phyloP scores from a whole-genome alignment of 2,329 filamentous ascomycete species.

The Orbilia ellipsospora region DNA sequence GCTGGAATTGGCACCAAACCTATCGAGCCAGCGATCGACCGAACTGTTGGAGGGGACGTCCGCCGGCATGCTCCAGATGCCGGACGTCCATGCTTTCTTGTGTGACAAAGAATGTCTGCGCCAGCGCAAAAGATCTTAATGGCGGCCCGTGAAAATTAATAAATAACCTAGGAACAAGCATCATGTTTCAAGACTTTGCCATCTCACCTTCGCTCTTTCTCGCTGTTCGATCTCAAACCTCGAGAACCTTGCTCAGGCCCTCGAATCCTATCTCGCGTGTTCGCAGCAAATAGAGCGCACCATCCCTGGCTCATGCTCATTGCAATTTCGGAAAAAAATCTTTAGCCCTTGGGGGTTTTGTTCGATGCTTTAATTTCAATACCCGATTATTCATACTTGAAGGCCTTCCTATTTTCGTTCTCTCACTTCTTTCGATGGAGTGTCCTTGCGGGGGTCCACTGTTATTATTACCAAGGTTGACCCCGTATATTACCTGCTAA shows the following conservation, averaged over 20 bases:
- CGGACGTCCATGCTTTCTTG: too few relatives aligned
- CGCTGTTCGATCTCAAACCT: conserved; percentile 2
- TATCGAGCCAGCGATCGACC: too few relatives aligned
- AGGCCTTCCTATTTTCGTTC: neutral
- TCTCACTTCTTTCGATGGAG: neutral
- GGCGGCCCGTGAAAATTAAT: conserved; percentile 14
- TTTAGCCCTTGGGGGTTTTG: too few relatives aligned
- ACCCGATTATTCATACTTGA: neutral
- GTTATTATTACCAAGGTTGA: too few relatives aligned
- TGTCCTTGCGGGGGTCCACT: too few relatives aligned
- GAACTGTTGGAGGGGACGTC: neutral
- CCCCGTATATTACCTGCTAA: too few relatives aligned
- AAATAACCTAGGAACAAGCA: conserved; percentile 33
- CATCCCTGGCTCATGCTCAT: conserved; percentile 7
- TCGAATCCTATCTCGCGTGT: conserved; percentile 3
- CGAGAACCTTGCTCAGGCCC: neutral
- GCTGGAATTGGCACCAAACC: too few relatives aligned
- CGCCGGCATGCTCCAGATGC: too few relatives aligned
- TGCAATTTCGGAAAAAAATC: conserved; percentile 44
- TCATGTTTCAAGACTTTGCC: conserved; percentile 31
- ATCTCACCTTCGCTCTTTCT: conserved; percentile 35
- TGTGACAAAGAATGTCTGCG: too few relatives aligned
- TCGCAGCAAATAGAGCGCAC: conserved; percentile 11
- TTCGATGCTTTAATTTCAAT: too few relatives aligned
- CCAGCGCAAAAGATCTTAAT: too few relatives aligned